These are phyloP conservation scores for Aegilops longissima DNA, from an alignment of 176 grass and related monocot species.

Conservation along the genomic window DNA sequence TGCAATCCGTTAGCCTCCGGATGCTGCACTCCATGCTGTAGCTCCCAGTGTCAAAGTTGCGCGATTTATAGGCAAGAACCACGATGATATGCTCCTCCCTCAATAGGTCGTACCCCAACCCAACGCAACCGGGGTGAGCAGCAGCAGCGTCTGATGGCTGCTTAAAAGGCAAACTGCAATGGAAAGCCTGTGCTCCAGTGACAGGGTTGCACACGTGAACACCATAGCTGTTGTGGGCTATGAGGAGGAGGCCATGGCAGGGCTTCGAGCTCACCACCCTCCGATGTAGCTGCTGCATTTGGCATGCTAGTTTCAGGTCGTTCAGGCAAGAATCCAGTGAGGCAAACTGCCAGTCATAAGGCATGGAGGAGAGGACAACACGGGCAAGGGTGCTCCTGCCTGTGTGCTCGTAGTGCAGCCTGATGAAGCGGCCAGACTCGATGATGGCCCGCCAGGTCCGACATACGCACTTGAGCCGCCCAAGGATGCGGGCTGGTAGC, in stretches of 20 bases:
- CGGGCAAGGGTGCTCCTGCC: background rate
- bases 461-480: background rate
- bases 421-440: background rate
- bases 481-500: background rate
- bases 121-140: background rate
- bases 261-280: background rate
- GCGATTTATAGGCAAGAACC: background rate
- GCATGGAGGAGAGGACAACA: background rate
- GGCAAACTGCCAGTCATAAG: background rate
- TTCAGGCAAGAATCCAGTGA: conserved; percentile 1
- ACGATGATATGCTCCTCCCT: conserved; percentile 8
- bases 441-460: background rate
- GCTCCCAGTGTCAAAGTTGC: background rate
- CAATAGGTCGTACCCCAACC: background rate
- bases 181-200: background rate
- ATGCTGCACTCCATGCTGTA: background rate
- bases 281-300: background rate
- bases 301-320: background rate
- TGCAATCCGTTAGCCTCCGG: background rate
- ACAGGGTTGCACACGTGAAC: background rate
- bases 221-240: background rate
- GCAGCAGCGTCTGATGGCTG: background rate
- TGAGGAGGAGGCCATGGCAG: background rate
- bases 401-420: background rate
- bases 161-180: background rate